phyloP scores from a whole-genome alignment of 1,284 basidiomycete genomes.

The Ganoderma multipileum region DNA sequence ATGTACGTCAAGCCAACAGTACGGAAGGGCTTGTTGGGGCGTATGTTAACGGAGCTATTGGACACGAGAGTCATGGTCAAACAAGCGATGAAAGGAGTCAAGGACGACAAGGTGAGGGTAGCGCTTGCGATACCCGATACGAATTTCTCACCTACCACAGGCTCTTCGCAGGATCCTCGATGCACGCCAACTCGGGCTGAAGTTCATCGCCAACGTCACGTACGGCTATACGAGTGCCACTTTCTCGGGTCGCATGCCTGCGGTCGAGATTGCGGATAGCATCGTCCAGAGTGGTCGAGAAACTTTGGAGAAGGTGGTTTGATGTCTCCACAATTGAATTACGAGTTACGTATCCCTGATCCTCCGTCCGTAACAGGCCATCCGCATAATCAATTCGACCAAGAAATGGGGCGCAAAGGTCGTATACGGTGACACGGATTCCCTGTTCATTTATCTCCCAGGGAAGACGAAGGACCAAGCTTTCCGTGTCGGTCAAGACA shows the following conservation, averaged over 20 bases:
- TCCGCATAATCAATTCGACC: constrained; percentile 80
- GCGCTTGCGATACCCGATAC: background rate
- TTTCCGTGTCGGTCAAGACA: constrained; percentile 91
- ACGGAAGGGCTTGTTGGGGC: constrained; percentile 84
- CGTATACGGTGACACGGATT: constrained; percentile 99
- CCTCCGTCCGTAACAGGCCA: constrained; percentile 63
- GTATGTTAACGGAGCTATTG: constrained; percentile 93
- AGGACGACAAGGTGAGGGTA: constrained; percentile 72
- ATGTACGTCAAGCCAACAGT: constrained; percentile 91
- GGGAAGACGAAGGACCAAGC: constrained; percentile 94
- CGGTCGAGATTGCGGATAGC: constrained; percentile 96
- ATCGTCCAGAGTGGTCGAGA: constrained; percentile 97
- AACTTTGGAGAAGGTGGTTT: constrained; percentile 87
- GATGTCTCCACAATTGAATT: background rate
- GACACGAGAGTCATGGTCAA: constrained; percentile 99
- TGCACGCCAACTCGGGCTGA: constrained; percentile 88
- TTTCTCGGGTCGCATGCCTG: constrained; percentile 97
- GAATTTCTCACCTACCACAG: constrained; percentile 47
- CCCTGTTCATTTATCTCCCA: constrained; percentile 88
- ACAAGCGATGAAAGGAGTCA: constrained; percentile 87
- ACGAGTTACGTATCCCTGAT: background rate
- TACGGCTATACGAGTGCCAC: constrained; percentile 96
- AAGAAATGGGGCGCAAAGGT: constrained; percentile 88
- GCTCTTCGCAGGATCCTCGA: constrained; percentile 78
- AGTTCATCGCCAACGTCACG: constrained; percentile 89